Base-by-base conservation (phyloP, 2,329 filamentous ascomycete genomes). In the Whalleya microplaca region DNA sequence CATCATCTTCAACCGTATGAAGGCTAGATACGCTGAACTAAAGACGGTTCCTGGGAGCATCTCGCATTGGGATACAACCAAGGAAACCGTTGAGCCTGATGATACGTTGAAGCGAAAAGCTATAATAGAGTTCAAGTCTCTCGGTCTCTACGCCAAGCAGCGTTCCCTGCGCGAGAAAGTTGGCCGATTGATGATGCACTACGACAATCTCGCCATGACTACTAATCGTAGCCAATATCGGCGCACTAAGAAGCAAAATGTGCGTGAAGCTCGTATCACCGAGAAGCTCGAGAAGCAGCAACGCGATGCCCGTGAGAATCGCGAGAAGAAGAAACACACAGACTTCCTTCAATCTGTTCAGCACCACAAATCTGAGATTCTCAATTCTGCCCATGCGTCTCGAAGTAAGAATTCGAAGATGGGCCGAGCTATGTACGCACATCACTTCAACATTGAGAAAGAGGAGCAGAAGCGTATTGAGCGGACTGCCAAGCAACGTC, bases 231-330 rank as follows among this genome's bases (percentile, higher is more conserved):
- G 90, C 51, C 85, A 88, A 69, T 97, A 97, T 73, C 90, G 95
- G 37, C 88, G 95, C 48, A 90, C 95, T 80, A 99, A 99, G 88
- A 98, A 97, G 79, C 94, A 97, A 75, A 96, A 90, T 48, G 83
- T 98, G 48, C 89, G 94, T 37, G 95, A 99, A 76, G 95, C 95
- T 54, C 89, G 94, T 55, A 96, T 99, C 64, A 99, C 95, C 0
- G 95, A 99, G 83, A 99, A 97, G 76, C 86, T 99, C 1, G 95
- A 99, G 84, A 98, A 98, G 78, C 93, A 99, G 74, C 95, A 99
- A 73, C 91, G 95, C 55, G 94, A 98, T 73, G 94, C 93, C 42
- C 90, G 95, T 56, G 94, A 98, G 78, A 91, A 90, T 64, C 91
- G 96, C 61, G 95, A 99, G 78, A 96, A 96, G 86, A 95, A 96